Base-by-base conservation (phyloP, 202 grass and related monocot genomes). In the Alloteropsis angusta region DNA sequence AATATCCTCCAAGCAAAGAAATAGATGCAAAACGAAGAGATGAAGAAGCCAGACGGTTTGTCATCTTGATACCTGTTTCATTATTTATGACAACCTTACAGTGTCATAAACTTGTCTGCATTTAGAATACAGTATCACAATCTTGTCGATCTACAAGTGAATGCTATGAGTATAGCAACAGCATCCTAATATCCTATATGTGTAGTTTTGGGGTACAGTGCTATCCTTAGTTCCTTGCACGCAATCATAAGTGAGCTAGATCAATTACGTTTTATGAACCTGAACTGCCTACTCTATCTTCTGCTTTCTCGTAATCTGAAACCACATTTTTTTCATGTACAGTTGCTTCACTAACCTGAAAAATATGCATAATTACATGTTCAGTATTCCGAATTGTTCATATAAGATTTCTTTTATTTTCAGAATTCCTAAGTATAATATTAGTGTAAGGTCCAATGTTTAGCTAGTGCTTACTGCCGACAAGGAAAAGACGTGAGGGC, bases 21-120 rank as follows among this genome's bases (percentile, higher is more conserved):
- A 90, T 96, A 83, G 93, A 96, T 86, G 93, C 90, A 59, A 96
- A 96, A 84, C 71, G 87, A 88, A 86, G 93, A 87, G 93, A 96
- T 58, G 93, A 96, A 92, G 93, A 96, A 92, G 80, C 90, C 38
- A 88, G 90, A 96, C 88, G 87, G 93, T 96, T 88, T 69, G 81
- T 80, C 72, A 71, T 49, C 67, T 76, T 83, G 36, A 64, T 15
- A 72, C 77, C 30, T 37, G 39, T 85, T 78, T 67, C 10, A 11
- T 59, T 77, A 28, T 26, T 48, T 68, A 13, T 41, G 65, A 80
- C 38, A 11, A 44, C 60, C 1, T 37, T 37, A 47, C 15, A 6
- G 18, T 17, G 13, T 39, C 42, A 26, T 60, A 60, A 1, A 67
- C 62, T 65, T 55, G 18, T 60, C 44, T 71, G 6, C 54, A 49